A percentile compares a stretch with the other conserved stretches of the same genome.
Conservation (phyloP, 2,329 filamentous ascomycete species). For the Fusarium papillatum region DNA sequence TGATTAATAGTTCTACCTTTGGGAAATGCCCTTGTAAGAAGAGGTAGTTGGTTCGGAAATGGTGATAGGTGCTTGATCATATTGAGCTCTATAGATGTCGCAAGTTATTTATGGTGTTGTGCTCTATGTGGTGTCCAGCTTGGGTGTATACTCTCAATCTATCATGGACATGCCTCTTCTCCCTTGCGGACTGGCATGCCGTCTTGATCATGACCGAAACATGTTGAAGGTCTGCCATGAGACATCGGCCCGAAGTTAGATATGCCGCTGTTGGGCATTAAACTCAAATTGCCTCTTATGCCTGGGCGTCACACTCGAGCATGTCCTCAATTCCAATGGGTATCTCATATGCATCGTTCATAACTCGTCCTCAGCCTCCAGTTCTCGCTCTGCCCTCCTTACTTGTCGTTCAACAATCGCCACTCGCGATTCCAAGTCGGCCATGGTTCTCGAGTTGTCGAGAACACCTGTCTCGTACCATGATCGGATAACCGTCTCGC, state of each 20-base stretch:
- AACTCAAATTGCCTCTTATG: not conserved
- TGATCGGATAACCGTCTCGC: conserved; percentile 70
- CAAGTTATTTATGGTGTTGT: not conserved
- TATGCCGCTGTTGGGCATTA: not conserved
- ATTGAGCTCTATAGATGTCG: not conserved
- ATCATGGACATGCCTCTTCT: not conserved
- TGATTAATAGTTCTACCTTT: not conserved
- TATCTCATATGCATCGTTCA: conserved; percentile 36
- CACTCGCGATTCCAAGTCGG: conserved; percentile 78
- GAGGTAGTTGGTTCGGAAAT: not conserved
- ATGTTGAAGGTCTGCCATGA: not conserved
- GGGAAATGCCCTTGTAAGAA: not conserved
- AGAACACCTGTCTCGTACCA: conserved; percentile 85
- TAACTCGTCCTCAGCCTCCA: conserved; percentile 43
- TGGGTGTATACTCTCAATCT: not conserved
- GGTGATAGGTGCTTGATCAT: not conserved
- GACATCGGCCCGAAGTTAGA: not conserved
- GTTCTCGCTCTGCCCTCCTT: conserved; percentile 69
- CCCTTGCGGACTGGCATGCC: not conserved
- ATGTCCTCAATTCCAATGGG: conserved; percentile 20
- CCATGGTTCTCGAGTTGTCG: conserved; percentile 76
- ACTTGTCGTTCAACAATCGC: conserved; percentile 75
- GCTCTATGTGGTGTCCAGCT: not conserved
- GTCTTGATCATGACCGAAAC: not conserved
- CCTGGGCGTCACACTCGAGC: not conserved